Evolutionary conservation across 495 filamentous ascomycete genomes (phyloP), one percentile per base, ranked within the genome.

Genomic region (Penicillium daleae): DNA sequence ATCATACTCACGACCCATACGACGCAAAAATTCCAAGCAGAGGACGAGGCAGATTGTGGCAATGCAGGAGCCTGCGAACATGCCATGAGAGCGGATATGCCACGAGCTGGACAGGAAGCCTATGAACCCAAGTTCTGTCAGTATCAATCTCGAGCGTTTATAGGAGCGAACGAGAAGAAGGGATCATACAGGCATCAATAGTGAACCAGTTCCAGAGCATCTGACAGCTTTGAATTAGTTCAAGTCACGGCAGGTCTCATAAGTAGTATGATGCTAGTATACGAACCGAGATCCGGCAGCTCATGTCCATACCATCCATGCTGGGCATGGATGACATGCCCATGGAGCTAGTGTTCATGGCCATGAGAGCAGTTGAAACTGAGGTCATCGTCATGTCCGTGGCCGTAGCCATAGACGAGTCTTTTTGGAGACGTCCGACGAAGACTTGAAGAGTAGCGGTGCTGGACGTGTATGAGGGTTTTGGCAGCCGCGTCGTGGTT

Each of bases 131-230:
- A 17, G 29, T 10, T 29, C 35, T 5, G 56, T 48, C 29, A 59
- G 44, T 12, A 19, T 54, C 15, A 27, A 22, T 0, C 29, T 5
- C 7, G 13, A 7, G 22, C 9, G 6, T 24, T 37, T 6, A 46
- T 3, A 12, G 24, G 19, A 3, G 42, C 13, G 24, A 13, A 17
- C 26, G 37, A 51, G 59, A 40, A 33, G 17, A 19, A 27, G 39
- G 19, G 12, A 26, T 17, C 73, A 8, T 73, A 82, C 88, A 93
- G 1, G 87, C 68, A 71, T 90, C 84, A 35, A 91, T 74, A 0
- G 86, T 89, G 61, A 88, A 76, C 89, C 89, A 92, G 67, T 93
- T 91, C 89, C 89, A 91, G 2, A 91, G 73, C 89, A 92, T 93
- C 86, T 86, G 31, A 10, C 6, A 50, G 21, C 4, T n/a, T 40